Evolutionary conservation across 2,329 filamentous ascomycete species (phyloP), one percentile per base, ranked within the genome.

Genomic region (Venturiaceae sp.): DNA sequence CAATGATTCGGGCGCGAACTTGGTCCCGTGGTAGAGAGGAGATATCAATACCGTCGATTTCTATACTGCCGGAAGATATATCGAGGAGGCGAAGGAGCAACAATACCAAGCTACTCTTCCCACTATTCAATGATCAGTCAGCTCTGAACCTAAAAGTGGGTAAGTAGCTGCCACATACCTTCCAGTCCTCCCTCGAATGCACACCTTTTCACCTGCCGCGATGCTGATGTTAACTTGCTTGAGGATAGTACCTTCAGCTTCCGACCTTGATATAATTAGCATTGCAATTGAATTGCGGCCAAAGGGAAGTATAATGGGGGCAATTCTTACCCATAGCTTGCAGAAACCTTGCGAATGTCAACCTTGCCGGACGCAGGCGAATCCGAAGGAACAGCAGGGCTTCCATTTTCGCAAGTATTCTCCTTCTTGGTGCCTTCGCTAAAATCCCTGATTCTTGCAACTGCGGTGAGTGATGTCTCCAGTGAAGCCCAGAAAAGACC

Each of bases 1-100:
- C 77, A 44, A 81, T 78, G 37, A 83, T 67, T 0, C 74, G 75
- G 44, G 74, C 67, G 9, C 80, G 77, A 0, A 83, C 69, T 0
- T 66, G 65, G 0, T 66, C 26, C 1, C 78, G 73, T 57, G 77
- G 65, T 0, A 83, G 69, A 0, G 66, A 65, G 0, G 66, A 23
- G 1, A 79, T 73, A 0, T 69, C 64, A 0, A 75, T 57, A 32
- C 64, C 69, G 60, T 82, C 79, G n/a, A 83, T 77, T 0, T 64
- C 60, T 16, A 80, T 74, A 19, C 67, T 14, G 74, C 68, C 3
- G 75, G 58, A 77, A 77, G 1, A 14, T 74, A 68, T 3, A 74
- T 78, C 69, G 2, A 77, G 65, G 1, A 77, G 67, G 3, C 72
- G 70, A 34, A 76, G 69, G 1, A 77, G 65, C 0, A 73, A 64